Percentiles rank a stretch among this genome's conserved stretches.
Conservation (phyloP, 768 basidiomycete genomes). For the Tephrocybe sp. region DNA sequence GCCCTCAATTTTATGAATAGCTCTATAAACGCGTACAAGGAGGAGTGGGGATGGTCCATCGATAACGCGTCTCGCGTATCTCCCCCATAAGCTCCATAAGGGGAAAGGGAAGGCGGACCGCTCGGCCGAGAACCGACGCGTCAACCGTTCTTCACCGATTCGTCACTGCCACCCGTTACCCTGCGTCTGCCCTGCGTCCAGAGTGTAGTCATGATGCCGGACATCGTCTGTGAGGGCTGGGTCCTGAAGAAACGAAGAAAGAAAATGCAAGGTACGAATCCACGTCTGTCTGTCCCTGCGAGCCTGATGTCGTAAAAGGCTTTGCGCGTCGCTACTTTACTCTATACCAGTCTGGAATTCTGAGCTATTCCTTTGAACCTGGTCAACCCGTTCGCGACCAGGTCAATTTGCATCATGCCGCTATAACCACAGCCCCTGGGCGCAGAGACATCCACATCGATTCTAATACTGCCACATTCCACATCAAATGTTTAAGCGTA, state of each 20-base stretch:
- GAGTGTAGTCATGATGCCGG: too few species aligned
- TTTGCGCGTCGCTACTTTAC: slow-evolving; percentile 85
- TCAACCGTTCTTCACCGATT: background rate
- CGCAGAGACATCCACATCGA: slow-evolving; percentile 83
- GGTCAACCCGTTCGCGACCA: slow-evolving; percentile 73
- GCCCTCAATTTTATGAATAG: too few species aligned
- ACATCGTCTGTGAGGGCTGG: slow-evolving; percentile 69
- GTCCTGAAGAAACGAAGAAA: slow-evolving; percentile 84
- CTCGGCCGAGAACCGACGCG: slow-evolving; percentile 3
- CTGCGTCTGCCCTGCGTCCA: too few species aligned
- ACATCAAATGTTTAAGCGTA: slow-evolving; percentile 72
- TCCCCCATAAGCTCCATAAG: too few species aligned
- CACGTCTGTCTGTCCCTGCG: slow-evolving; percentile 1
- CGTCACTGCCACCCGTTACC: background rate
- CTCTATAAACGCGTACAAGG: background rate
- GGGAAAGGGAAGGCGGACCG: too few species aligned
- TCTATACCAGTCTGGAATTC: slow-evolving; percentile 63
- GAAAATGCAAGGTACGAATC: slow-evolving; percentile 75
- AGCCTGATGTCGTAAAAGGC: slow-evolving; percentile 41
- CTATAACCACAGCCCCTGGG: slow-evolving; percentile 73
- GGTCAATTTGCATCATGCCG: slow-evolving; percentile 63
- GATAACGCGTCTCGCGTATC: background rate
- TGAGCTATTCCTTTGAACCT: slow-evolving; percentile 75
- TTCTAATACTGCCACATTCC: slow-evolving; percentile 74
- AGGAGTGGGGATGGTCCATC: too few species aligned